phyloP scores from a whole-genome alignment of 2,329 filamentous ascomycete genomes.

The Zasmidium cellare region DNA sequence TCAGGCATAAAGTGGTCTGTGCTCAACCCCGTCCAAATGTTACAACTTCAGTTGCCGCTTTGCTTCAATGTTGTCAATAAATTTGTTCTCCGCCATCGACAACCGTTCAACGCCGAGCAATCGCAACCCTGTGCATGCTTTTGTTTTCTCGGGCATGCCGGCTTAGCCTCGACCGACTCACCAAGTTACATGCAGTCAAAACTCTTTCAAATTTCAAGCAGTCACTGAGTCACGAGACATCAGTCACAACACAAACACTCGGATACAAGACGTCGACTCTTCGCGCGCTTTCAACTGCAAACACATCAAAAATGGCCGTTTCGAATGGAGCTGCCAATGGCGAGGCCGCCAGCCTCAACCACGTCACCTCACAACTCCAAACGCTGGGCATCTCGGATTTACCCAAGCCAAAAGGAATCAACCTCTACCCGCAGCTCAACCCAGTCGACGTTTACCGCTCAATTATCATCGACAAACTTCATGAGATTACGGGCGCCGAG shows the following conservation, averaged over 20 bases:
- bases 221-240: conserved; percentile 15
- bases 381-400: conserved; percentile 30
- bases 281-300: neutral
- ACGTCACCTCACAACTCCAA: conserved; percentile 32
- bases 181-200: conserved; percentile 2
- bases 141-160: conserved; percentile 3
- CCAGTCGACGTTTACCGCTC: conserved; percentile 77
- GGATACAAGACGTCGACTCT: conserved; percentile 1
- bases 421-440: conserved; percentile 64
- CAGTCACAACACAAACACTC: conserved; percentile 12
- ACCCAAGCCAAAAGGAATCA: conserved; percentile 28
- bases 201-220: conserved; percentile 9
- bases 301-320: conserved; percentile 19
- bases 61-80: neutral
- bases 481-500: conserved; percentile 69
- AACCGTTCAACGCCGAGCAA: neutral
- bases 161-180: conserved; percentile 8
- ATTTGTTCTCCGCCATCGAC: neutral
- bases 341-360: conserved; percentile 18
- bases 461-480: conserved; percentile 69
- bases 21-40: no score
- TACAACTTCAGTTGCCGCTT: no score
- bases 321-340: conserved; percentile 16
- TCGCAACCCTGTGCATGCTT: conserved; percentile 16
- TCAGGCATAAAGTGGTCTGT: no score